Base-by-base conservation (phyloP, 352 stramenopile genomes). In the Pythium insidiosum region DNA sequence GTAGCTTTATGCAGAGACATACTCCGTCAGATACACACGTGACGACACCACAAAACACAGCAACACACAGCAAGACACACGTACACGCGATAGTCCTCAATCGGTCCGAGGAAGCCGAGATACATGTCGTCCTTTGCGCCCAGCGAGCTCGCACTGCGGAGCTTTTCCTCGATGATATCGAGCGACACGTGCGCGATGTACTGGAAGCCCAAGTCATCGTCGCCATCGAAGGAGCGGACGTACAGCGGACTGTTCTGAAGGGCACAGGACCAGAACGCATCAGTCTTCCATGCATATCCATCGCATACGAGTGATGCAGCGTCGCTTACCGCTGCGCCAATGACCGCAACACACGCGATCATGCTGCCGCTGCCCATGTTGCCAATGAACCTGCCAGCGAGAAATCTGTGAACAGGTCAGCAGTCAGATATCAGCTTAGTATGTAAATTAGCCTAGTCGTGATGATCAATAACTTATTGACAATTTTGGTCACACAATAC, bases 141-240 rank as follows among this genome's bases (percentile, higher is more conserved):
- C 16, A 57, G 70, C 28, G 66, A 59, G 29, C 71, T 63, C 26
- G 68, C 61, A 30, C 51, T 58, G 23, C 68, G 72, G 24, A 88
- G 45, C 38, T 84, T 85, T 54, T 94, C 78, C 43, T 94, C 81
- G 28, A 94, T 74, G 31, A 94, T 73, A 43, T 91, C 81, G 29
- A 94, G 68, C 47, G 81, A 67, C 50, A 91, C 73, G 56, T 94
- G 81, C 36, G 75, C 74, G 40, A 94, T 84, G 61, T 89, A 89
- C 51, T 94, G 78, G 65, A 94, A 89, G 28, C 72, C 77, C 43
- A 94, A 66, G 47, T 91, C 76, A 22, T 94, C 78, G 15, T 94
- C 78, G 6, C 90, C 77, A 22, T 82, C 75, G 29, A 91, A 91
- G 43, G 78, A 79, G 22, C 76, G 74, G 41, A 94, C 73, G 46